Evolutionary conservation across 2,329 filamentous ascomycete genomes (phyloP).

Genomic region (Xylariaceae sp.): DNA sequence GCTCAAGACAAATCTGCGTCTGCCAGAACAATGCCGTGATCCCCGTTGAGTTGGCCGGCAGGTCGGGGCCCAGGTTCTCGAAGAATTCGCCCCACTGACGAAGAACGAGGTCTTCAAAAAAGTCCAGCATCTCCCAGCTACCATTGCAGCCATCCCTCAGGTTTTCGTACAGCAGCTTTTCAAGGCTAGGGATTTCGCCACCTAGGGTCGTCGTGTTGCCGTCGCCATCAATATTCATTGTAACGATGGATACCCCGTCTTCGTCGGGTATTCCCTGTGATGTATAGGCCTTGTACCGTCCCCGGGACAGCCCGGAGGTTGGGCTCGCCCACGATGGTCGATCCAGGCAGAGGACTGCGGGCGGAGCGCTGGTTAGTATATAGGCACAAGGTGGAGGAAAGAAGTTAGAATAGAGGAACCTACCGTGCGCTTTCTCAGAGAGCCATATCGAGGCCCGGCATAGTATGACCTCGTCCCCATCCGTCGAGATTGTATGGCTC

Average conservation of each 20-base stretch:
- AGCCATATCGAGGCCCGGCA: conserved; percentile 46
- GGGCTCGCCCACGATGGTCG: conserved; percentile 33
- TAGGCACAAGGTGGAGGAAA: not conserved
- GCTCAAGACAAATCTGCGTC: conserved; percentile 42
- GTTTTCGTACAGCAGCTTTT: conserved; percentile 34
- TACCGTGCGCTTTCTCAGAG: conserved; percentile 32
- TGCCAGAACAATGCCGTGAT: conserved; percentile 38
- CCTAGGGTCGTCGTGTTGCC: not conserved
- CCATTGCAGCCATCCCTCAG: conserved; percentile 19
- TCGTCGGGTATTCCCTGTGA: conserved; percentile 5
- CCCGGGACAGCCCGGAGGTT: conserved; percentile 26
- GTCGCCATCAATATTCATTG: not conserved
- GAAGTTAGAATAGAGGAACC: not conserved
- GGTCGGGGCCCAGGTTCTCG: conserved; percentile 35
- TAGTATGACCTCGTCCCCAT: conserved; percentile 37
- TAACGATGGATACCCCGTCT: not conserved
- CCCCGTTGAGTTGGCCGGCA: conserved; percentile 4
- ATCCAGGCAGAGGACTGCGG: conserved; percentile 43
- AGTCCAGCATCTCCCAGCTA: conserved; percentile 12
- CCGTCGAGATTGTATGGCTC: conserved; percentile 26
- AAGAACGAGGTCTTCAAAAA: conserved; percentile 30
- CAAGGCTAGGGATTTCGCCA: conserved; percentile 36
- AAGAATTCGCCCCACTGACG: conserved; percentile 47
- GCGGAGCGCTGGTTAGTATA: not conserved
- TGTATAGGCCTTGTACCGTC: conserved; percentile 22